phyloP scores from a whole-genome alignment of 1,139 yeast species.

The Geotrichum candidum region DNA sequence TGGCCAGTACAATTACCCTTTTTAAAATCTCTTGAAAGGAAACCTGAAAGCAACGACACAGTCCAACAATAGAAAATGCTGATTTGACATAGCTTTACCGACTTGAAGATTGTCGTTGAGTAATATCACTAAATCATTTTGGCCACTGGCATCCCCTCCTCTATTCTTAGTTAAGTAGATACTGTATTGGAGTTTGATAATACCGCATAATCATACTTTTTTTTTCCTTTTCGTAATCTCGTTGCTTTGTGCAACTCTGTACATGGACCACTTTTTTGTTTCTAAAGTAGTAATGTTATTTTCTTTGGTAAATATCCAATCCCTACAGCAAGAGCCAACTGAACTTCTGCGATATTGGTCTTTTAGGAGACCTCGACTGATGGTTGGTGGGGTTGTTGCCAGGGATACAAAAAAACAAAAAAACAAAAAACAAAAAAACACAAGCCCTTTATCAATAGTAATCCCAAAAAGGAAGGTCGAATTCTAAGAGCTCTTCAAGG shows the following conservation, averaged over 20 bases:
- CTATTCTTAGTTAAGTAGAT: no score
- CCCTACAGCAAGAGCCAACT: no score
- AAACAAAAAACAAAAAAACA: no score
- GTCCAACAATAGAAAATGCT: neutral
- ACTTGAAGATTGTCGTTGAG: neutral
- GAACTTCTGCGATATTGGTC: no score
- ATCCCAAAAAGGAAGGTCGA: neutral
- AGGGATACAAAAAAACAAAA: no score
- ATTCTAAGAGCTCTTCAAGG: neutral
- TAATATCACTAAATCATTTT: neutral
- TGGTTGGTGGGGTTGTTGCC: no score
- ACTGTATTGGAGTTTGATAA: no score
- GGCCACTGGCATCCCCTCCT: no score
- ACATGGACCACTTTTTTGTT: no score
- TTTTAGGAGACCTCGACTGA: no score
- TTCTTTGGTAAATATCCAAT: no score
- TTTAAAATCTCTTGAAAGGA: neutral
- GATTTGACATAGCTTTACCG: neutral
- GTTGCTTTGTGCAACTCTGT: neutral
- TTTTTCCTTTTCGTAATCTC: neutral
- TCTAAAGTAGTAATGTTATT: neutral
- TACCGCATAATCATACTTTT: no score
- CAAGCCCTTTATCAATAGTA: neutral
- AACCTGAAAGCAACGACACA: neutral
- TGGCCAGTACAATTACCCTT: neutral